Conservation (phyloP, 2,329 filamentous ascomycete genomes). For the Corniculantispora saksenae region DNA sequence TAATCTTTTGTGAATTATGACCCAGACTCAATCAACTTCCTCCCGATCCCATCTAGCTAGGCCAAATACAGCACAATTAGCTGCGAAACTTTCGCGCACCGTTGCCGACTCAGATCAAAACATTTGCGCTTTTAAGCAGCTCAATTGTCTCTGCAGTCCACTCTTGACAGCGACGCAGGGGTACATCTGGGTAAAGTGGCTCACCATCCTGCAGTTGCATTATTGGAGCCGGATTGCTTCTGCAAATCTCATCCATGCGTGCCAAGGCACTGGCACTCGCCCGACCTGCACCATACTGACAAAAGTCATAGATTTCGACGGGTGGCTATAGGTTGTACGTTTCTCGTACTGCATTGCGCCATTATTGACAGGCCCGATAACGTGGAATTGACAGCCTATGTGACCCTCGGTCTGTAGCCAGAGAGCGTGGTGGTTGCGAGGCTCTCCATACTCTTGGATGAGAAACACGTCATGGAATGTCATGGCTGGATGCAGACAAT, state of each 20-base stretch:
- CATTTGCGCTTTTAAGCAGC: background rate
- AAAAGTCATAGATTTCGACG: background rate
- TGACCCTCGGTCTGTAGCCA: background rate
- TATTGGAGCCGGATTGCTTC: background rate
- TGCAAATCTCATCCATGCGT: background rate
- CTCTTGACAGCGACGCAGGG: constrained; percentile 1
- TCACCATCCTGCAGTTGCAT: background rate
- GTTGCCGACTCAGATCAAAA: background rate
- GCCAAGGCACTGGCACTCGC: background rate
- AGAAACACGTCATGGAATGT: background rate
- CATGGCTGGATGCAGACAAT: background rate
- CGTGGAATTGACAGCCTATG: background rate
- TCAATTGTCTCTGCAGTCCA: constrained; percentile 4
- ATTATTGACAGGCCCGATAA: no score
- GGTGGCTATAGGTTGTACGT: background rate
- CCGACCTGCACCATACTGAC: background rate
- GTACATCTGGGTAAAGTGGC: background rate
- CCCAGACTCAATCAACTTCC: no score
- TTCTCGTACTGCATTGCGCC: no score
- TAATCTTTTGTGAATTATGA: no score
- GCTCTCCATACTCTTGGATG: background rate
- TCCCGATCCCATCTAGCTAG: no score
- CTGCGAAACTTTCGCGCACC: no score
- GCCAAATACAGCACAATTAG: no score
- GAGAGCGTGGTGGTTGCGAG: constrained; percentile 5